A percentile compares a stretch with the other conserved stretches of the same genome.
These are phyloP conservation scores for Wallacemonas rigidus DNA, from an alignment of 208 protist species.

Conservation along the genomic window DNA sequence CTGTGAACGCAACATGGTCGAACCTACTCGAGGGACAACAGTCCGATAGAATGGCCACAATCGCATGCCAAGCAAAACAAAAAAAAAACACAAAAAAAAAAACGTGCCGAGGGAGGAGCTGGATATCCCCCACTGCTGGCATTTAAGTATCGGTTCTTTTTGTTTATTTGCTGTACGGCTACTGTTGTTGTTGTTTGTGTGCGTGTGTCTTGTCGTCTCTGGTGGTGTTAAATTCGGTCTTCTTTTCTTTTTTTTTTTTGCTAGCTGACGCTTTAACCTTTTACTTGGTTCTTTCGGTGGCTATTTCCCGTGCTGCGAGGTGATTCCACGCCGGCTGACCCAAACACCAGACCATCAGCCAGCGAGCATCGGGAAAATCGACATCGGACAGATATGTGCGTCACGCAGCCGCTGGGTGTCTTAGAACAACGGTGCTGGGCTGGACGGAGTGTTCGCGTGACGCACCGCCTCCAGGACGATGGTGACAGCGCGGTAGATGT, in stretches of 20 bases:
- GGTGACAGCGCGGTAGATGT: constrained; percentile 18
- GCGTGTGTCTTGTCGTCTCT: background rate
- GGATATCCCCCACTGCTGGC: too few species aligned
- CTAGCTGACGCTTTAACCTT: background rate
- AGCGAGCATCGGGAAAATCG: too few species aligned
- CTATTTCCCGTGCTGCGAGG: background rate
- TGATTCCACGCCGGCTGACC: too few species aligned
- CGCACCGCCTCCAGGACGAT: constrained; percentile 17
- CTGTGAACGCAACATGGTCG: too few species aligned
- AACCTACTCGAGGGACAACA: too few species aligned
- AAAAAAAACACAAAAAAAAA: too few species aligned
- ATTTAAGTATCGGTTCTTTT: background rate
- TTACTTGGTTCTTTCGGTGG: background rate
- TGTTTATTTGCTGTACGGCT: background rate
- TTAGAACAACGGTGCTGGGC: constrained; percentile 12
- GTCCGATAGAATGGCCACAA: too few species aligned
- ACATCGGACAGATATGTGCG: too few species aligned
- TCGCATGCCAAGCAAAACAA: too few species aligned
- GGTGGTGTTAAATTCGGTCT: background rate
- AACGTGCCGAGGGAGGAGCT: too few species aligned
- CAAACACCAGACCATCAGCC: too few species aligned
- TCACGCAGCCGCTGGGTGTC: background rate
- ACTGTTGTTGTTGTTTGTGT: background rate
- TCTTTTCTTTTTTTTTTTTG: constrained; percentile 9
- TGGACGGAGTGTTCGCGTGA: constrained; percentile 5